A percentile compares a stretch with the other conserved stretches of the same genome.
Evolutionary conservation across 2,329 filamentous ascomycete species (phyloP).

Genomic region (Fusarium piperis): DNA sequence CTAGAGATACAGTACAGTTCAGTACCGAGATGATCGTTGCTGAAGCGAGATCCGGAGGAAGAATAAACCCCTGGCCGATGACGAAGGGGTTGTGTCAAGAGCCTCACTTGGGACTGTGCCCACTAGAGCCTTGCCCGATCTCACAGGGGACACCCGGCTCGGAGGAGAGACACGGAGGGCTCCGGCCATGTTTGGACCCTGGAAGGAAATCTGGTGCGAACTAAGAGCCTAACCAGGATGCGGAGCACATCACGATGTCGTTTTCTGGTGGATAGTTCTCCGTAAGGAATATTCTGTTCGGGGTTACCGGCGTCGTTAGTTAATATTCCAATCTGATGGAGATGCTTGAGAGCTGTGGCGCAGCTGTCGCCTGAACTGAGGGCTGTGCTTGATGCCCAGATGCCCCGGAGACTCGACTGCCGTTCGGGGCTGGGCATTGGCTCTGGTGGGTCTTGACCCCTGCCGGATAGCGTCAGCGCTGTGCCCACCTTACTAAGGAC

Average conservation of each 20-base stretch:
- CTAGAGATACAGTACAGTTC: background rate
- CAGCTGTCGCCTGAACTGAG: background rate
- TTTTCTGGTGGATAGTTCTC: background rate
- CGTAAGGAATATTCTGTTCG: constrained; percentile 16
- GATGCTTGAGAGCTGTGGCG: background rate
- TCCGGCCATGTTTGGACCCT: background rate
- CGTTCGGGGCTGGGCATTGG: constrained; percentile 11
- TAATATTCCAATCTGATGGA: background rate
- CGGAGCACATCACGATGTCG: background rate
- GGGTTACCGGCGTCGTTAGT: constrained; percentile 22
- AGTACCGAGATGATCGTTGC: constrained; percentile 5
- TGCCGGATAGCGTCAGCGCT: constrained; percentile 38
- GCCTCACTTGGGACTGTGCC: constrained; percentile 9
- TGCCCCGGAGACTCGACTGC: constrained; percentile 8
- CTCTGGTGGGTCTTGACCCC: constrained; percentile 16
- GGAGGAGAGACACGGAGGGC: constrained; percentile 1
- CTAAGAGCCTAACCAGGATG: background rate
- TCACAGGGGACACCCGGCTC: constrained; percentile 9
- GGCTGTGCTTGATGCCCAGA: constrained; percentile 12
- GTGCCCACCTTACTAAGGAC: constrained; percentile 27
- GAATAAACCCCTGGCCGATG: background rate
- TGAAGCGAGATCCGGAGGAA: constrained; percentile 6
- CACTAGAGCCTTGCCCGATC: background rate
- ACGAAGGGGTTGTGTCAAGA: constrained; percentile 5
- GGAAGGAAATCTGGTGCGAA: background rate